Base-by-base conservation (phyloP, 164 flowering plant genomes). In the Vitis cinerea region DNA sequence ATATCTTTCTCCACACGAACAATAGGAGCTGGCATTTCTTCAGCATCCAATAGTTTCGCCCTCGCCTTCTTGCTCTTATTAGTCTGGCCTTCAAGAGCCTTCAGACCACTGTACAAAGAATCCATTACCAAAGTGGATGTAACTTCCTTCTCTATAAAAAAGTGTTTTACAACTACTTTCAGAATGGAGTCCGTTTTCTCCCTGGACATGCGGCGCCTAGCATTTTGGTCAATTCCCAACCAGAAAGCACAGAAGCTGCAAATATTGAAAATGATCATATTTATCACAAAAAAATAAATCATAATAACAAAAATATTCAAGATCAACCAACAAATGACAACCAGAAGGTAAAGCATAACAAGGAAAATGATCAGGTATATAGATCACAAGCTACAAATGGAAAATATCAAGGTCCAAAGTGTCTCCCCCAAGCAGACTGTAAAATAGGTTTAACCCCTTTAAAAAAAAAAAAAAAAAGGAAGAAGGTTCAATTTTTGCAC, bases 51-150 rank as follows among this genome's bases (percentile, higher is more conserved):
- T 60, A 79, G 37, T 69, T 84, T 88, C 66, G 71, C 71, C 71
- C 80, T 80, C 50, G 68, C 83, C 72, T 86, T 88, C 77, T 83
- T 83, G 76, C 74, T 67, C 78, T 78, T 88, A 68, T 78, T 88
- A 68, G 80, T 81, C 75, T 85, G 97, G 66, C 87, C 80, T 77
- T 87, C 95, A 72, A 94, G 97, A 68, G 97, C 97, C 86, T 86
- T 92, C 76, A 94, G 72, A 58, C 98, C 98, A 86, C 98, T 94
- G 70, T 90, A 94, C 67, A 94, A 80, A 57, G 98, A 94, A 84
- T 94, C 98, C 98, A 94, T 94, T 15, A 94, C 97, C 88, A 94
- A 81, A 60, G 98, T 94, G 58, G 98, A 94, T 44, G 97, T 89
- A 65, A 94, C 98, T 83, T 94, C 98, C 84, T 94, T 92, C 81